phyloP scores from a whole-genome alignment of 371 early-diverging fungal species.

The Mortierella sp. region DNA sequence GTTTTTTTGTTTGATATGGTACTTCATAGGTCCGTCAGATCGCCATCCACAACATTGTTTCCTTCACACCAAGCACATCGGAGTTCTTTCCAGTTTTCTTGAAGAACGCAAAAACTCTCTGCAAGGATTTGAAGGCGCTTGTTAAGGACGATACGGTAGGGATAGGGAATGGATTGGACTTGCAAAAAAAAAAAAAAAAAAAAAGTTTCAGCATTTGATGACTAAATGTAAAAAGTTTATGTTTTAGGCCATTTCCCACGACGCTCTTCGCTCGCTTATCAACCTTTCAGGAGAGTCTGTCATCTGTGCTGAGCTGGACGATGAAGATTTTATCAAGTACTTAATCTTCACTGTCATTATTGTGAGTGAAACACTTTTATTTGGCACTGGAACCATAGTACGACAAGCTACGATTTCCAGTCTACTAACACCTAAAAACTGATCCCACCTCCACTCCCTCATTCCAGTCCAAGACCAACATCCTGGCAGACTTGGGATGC shows the following conservation, averaged over 20 bases:
- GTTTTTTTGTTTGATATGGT: not conserved
- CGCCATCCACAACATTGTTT: conserved; percentile 84
- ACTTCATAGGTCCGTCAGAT: conserved; percentile 74
- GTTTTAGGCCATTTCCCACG: conserved; percentile 82
- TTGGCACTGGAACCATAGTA: too few relatives aligned
- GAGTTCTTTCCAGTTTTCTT: conserved; percentile 75
- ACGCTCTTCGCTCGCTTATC: conserved; percentile 84
- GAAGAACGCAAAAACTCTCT: conserved; percentile 67
- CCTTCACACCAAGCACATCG: conserved; percentile 75
- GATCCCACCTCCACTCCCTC: too few relatives aligned
- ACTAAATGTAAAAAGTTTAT: not conserved
- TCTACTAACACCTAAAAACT: too few relatives aligned
- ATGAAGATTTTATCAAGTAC: conserved; percentile 73
- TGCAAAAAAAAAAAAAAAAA: not conserved
- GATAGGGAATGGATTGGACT: not conserved
- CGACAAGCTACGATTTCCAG: too few relatives aligned
- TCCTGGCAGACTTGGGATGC: conserved; percentile 82
- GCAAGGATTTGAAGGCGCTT: conserved; percentile 78
- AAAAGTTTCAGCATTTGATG: not conserved
- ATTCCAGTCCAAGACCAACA: conserved; percentile 41
- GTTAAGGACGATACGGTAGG: conserved; percentile 78
- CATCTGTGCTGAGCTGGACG: conserved; percentile 72
- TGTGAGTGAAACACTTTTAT: conserved; percentile 53
- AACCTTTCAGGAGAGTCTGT: conserved; percentile 82
- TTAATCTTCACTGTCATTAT: conserved; percentile 75